phyloP scores from a whole-genome alignment of 345 rosid species.

The Noccaea caerulescens region DNA sequence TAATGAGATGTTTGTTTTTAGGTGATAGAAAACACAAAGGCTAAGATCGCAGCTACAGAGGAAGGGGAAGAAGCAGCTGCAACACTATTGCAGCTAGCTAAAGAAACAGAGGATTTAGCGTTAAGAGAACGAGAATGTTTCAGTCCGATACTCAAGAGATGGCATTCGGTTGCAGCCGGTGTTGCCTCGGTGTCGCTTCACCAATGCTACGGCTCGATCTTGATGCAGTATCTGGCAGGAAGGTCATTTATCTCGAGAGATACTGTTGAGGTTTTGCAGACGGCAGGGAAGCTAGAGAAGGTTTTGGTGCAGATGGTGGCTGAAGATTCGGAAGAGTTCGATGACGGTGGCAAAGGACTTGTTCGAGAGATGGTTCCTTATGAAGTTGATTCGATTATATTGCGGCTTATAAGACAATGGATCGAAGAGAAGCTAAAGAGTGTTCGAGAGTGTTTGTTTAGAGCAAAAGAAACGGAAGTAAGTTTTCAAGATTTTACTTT shows the following conservation, averaged over 20 bases:
- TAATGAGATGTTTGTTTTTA: constrained; percentile 20
- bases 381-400: constrained; percentile 71
- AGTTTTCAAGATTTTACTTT: constrained; percentile 19
- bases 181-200: constrained; percentile 75
- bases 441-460: constrained; percentile 51
- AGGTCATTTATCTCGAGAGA: constrained; percentile 53
- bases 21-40: constrained; percentile 63
- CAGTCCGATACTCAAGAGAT: constrained; percentile 76
- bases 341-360: constrained; percentile 83
- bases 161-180: constrained; percentile 68
- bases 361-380: constrained; percentile 86
- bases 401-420: constrained; percentile 66
- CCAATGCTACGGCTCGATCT: constrained; percentile 68
- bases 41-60: constrained; percentile 45
- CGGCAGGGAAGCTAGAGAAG: constrained; percentile 86
- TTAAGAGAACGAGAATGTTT: constrained; percentile 72
- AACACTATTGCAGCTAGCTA: constrained; percentile 64
- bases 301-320: constrained; percentile 83
- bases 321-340: constrained; percentile 77
- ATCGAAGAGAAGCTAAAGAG: constrained; percentile 58
- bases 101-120: constrained; percentile 82
- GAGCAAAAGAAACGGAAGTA: constrained; percentile 88
- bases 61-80: constrained; percentile 60
- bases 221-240: constrained; percentile 72
- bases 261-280: constrained; percentile 66